Conservation (phyloP, 805 yeast species). For the Teunomyces atbi region DNA sequence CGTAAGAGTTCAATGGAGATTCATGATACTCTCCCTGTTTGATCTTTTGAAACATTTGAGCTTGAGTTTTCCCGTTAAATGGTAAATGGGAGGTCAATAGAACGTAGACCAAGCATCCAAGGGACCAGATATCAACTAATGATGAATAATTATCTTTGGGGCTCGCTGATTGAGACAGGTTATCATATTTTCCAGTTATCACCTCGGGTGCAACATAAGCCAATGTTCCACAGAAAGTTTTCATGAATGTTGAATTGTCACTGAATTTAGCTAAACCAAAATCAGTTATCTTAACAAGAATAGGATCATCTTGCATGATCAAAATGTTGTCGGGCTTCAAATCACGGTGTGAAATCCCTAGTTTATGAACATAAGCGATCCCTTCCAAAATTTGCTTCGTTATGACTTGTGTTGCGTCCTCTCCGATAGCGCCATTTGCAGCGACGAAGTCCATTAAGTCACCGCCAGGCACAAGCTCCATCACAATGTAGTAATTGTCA, state of each 20-base stretch:
- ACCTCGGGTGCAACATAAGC: constrained; percentile 98
- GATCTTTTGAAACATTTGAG: constrained; percentile 75
- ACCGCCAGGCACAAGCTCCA: constrained; percentile 97
- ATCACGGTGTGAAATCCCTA: constrained; percentile 95
- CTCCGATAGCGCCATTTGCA: constrained; percentile 87
- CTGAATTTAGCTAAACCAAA: constrained; percentile 94
- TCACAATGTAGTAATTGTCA: constrained; percentile 78
- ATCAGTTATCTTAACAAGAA: constrained; percentile 88
- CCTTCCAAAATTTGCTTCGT: constrained; percentile 82
- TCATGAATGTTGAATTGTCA: constrained; percentile 80
- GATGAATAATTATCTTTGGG: constrained; percentile 60
- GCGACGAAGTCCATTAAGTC: constrained; percentile 97
- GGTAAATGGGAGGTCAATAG: constrained; percentile 92
- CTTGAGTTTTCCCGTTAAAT: constrained; percentile 90
- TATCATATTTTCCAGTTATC: constrained; percentile 53
- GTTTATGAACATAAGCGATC: constrained; percentile 78
- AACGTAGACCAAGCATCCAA: constrained; percentile 92
- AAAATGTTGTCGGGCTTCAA: constrained; percentile 94
- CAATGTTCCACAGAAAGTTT: constrained; percentile 95
- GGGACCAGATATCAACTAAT: constrained; percentile 95
- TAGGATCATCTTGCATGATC: constrained; percentile 89
- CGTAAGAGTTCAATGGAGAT: constrained; percentile 64
- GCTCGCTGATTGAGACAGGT: constrained; percentile 20
- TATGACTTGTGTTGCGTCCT: constrained; percentile 84
- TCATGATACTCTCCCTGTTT: constrained; percentile 76